Base-by-base conservation (phyloP, 73 alveolate genomes). In the Paramecium caudatum region DNA sequence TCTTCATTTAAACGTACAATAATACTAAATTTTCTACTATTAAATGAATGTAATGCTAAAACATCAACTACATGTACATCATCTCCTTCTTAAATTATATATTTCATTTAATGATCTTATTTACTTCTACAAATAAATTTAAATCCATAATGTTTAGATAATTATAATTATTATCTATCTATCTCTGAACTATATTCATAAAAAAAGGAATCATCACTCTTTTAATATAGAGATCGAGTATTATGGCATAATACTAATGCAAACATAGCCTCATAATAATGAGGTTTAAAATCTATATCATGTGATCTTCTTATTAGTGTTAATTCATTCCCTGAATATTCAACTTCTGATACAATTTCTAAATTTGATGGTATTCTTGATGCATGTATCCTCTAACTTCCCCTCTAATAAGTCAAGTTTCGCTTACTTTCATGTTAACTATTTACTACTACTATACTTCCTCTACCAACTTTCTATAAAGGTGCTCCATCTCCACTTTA, bases 291-390 rank as follows among this genome's bases (percentile, higher is more conserved):
- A 41, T 74, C 88, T 16, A 3, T 17, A 8, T 74, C 88, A 7
- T 74, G 3, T 8, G 6, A 34, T 74, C 88, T 36, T 21, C 46
- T 41, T 0, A 74, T 17, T 10, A 74, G 21, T 21, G 43, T 45
- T 15, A 43, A 21, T 74, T 74, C 62, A 74, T 74, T 45, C 2
- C 39, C 62, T 2, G 43, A 41, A 21, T 36, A 45, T 16, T 41
- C 88, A 1, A 21, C 62, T 37, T 74, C 88, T 16, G 65, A 74
- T 15, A 74, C 88, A 19, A 74, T 74, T 43, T 74, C 88, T 41
- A 74, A 74, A 74, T 74, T 36, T 2, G 88, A 74, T 37, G 69
- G 39, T 7, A 39, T 19, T 43, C 47, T 74, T 0, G 88, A 68
- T 17, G 47, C 88, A 74, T 41, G 43, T 21, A 74, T 36, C 21